These are phyloP conservation scores for Ustilago shanxiensis DNA, from an alignment of 1,284 basidiomycete genomes.

Conservation along the genomic window DNA sequence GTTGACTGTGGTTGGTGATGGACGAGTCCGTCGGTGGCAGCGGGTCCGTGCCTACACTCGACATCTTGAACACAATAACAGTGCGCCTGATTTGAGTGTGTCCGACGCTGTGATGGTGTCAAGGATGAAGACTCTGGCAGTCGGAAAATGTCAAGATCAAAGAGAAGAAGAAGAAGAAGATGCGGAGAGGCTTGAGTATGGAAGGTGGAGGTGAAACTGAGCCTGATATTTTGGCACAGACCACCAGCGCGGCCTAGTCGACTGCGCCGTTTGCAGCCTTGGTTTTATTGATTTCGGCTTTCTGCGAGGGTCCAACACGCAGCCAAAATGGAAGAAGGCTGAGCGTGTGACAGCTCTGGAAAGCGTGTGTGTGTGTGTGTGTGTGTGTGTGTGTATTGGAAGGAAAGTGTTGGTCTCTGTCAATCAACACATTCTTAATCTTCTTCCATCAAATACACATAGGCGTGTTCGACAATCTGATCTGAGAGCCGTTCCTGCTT, in stretches of 20 bases:
- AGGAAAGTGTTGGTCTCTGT: slow-evolving; percentile 36
- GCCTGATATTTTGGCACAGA: too few species aligned
- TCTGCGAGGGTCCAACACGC: slow-evolving; percentile 7
- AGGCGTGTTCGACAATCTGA: neutral
- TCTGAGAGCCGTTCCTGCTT: neutral
- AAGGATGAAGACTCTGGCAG: neutral
- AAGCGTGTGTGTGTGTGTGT: slow-evolving; percentile 2
- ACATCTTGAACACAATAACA: slow-evolving; percentile 13
- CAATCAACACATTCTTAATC: neutral
- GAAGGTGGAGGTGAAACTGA: neutral
- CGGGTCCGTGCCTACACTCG: slow-evolving; percentile 41
- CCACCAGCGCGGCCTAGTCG: neutral
- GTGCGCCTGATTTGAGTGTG: neutral
- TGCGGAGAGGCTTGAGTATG: too few species aligned
- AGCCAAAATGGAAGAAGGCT: neutral
- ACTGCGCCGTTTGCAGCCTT: too few species aligned
- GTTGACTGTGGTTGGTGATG: slow-evolving; percentile 25
- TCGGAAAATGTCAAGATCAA: neutral
- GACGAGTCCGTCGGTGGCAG: slow-evolving; percentile 36
- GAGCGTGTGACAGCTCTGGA: neutral
- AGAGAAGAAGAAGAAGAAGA: neutral
- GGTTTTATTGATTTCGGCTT: neutral
- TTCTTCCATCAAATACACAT: slow-evolving; percentile 8
- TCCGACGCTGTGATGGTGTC: neutral
- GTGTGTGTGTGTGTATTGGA: slow-evolving; percentile 2